These are phyloP conservation scores for Candida vartiovaarae DNA, from an alignment of 805 yeast genomes.

Conservation along the genomic window DNA sequence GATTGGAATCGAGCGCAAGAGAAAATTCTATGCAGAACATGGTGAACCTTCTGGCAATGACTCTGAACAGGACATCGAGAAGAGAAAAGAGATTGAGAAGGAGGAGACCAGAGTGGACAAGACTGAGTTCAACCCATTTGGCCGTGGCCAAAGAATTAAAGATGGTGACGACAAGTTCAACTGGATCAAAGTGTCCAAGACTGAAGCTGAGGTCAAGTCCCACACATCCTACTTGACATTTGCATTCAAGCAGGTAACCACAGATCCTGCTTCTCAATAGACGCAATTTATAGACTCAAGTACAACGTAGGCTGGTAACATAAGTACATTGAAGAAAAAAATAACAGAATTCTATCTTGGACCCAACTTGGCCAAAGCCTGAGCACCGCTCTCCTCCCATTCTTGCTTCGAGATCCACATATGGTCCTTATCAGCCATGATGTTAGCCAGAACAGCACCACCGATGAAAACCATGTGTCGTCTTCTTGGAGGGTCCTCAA, in stretches of 20 bases:
- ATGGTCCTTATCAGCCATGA: slow-evolving; percentile 97
- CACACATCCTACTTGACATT: slow-evolving; percentile 94
- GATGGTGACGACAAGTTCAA: slow-evolving; percentile 80
- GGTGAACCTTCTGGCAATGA: slow-evolving; percentile 20
- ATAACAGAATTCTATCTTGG: slow-evolving; percentile 50
- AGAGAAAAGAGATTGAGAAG: slow-evolving; percentile 18
- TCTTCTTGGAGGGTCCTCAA: slow-evolving; percentile 98
- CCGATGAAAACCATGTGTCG: slow-evolving; percentile 98
- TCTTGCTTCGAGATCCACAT: slow-evolving; percentile 96
- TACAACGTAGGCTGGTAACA: not conserved
- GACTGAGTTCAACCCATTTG: slow-evolving; percentile 83
- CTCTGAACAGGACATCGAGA: slow-evolving; percentile 19
- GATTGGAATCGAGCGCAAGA: slow-evolving; percentile 55
- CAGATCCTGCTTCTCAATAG: not conserved
- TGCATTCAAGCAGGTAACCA: slow-evolving; percentile 45
- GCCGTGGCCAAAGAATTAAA: slow-evolving; percentile 73
- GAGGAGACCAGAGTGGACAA: slow-evolving; percentile 27
- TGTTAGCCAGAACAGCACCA: slow-evolving; percentile 95
- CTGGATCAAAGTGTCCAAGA: slow-evolving; percentile 82
- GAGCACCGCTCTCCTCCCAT: slow-evolving; percentile 96
- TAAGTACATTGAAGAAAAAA: not conserved
- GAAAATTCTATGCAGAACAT: slow-evolving; percentile 25
- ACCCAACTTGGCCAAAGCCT: slow-evolving; percentile 80
- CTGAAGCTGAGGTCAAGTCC: slow-evolving; percentile 80
- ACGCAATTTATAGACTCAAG: not conserved